A percentile compares a stretch with the other conserved stretches of the same genome.
phyloP scores from a whole-genome alignment of 768 basidiomycete genomes.

The Auriscalpium orientale region DNA sequence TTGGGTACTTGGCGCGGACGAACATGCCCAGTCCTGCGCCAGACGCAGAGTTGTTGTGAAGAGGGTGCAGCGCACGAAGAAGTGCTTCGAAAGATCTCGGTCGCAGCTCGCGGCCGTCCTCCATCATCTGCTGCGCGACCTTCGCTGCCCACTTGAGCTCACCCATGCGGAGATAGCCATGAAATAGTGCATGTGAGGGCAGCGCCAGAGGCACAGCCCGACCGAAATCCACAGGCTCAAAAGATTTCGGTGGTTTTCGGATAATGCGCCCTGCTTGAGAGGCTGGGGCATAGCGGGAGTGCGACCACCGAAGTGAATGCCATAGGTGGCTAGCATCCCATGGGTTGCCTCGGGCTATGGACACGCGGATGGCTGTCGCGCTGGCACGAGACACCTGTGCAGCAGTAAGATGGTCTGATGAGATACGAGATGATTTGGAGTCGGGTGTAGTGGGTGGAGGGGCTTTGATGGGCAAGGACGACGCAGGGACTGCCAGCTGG shows the following conservation, averaged over 20 bases:
- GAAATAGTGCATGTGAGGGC: slow-evolving; percentile 55
- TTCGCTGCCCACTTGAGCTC: slow-evolving; percentile 38
- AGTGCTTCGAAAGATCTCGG: slow-evolving; percentile 42
- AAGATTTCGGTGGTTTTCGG: slow-evolving; percentile 22
- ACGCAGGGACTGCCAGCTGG: too few species aligned
- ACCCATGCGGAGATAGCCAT: slow-evolving; percentile 51
- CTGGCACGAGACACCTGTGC: slow-evolving; percentile 14
- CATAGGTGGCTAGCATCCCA: slow-evolving; percentile 15
- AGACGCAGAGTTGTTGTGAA: slow-evolving; percentile 15
- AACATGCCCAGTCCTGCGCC: slow-evolving; percentile 9
- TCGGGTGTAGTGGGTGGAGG: too few species aligned
- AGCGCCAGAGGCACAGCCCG: slow-evolving; percentile 49
- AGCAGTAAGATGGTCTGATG: slow-evolving; percentile 4
- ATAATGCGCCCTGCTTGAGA: slow-evolving; percentile 11
- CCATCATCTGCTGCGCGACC: slow-evolving; percentile 46
- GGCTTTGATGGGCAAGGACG: too few species aligned
- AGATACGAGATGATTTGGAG: not conserved
- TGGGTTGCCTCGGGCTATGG: slow-evolving; percentile 3
- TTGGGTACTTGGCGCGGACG: slow-evolving; percentile 1
- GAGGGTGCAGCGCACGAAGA: slow-evolving; percentile 18
- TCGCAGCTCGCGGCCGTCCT: slow-evolving; percentile 42
- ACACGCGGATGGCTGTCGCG: slow-evolving; percentile 10
- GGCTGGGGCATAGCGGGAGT: slow-evolving; percentile 9
- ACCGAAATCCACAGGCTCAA: slow-evolving; percentile 40
- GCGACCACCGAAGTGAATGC: slow-evolving; percentile 14